Conservation (phyloP, 495 filamentous ascomycete genomes). For the Halenospora varia region DNA sequence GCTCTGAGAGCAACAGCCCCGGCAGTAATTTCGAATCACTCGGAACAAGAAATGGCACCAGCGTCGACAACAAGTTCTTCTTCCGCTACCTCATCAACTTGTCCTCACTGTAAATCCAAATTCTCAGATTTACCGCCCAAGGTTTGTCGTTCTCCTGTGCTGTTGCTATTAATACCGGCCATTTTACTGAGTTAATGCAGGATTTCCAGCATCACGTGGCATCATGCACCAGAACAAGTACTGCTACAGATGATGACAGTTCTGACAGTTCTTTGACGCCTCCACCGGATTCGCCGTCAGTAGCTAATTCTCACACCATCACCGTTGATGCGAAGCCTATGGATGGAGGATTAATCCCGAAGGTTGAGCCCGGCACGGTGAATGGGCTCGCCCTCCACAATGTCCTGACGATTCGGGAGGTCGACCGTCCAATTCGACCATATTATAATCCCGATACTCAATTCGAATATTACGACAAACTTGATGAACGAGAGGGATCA, state of each 20-base stretch:
- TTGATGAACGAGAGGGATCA: not conserved
- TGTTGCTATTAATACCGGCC: not conserved
- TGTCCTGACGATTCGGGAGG: not conserved
- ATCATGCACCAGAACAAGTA: conserved; percentile 5
- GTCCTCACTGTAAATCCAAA: conserved; percentile 8
- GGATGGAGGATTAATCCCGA: no score
- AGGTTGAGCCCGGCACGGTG: not conserved
- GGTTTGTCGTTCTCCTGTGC: conserved; percentile 4
- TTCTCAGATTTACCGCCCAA: conserved; percentile 4
- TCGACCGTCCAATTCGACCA: not conserved
- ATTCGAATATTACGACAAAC: conserved; percentile 14
- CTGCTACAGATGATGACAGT: conserved; percentile 1
- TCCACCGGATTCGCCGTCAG: conserved; percentile 1
- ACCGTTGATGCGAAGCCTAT: not conserved
- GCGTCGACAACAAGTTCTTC: conserved; percentile 7
- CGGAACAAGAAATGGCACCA: not conserved
- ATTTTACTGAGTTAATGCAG: conserved; percentile 14
- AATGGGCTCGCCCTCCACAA: not conserved
- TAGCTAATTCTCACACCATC: not conserved
- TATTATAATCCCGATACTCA: not conserved
- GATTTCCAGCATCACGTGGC: conserved; percentile 20
- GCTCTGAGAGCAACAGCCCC: not conserved
- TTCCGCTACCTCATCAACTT: not conserved
- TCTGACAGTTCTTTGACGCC: conserved; percentile 6
- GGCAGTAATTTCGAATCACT: not conserved